A percentile compares a stretch with the other conserved stretches of the same genome.
phyloP scores from a whole-genome alignment of 768 basidiomycete genomes.

The Hygrophoropsis aurantiaca region DNA sequence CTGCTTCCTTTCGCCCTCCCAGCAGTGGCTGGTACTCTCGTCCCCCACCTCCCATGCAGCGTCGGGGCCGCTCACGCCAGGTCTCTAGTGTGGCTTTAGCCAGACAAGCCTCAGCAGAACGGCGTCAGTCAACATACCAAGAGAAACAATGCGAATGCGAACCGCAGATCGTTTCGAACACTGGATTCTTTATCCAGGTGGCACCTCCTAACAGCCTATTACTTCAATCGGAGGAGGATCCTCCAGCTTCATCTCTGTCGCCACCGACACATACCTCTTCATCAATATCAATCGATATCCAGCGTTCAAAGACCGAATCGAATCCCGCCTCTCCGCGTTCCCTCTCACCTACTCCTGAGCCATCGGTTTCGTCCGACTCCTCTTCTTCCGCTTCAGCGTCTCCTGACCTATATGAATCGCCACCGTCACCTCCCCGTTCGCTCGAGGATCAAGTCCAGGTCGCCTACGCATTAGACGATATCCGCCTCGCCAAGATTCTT shows the following conservation, averaged over 20 bases:
- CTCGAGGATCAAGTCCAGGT: constrained; percentile 66
- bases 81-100: constrained; percentile 44
- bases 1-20: constrained; percentile 21
- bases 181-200: constrained; percentile 2
- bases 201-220: constrained; percentile 2
- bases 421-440: constrained; percentile 39
- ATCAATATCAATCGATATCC: background rate
- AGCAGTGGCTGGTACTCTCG: constrained; percentile 20
- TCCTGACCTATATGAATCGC: constrained; percentile 46
- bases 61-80: constrained; percentile 42
- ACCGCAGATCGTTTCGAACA: background rate
- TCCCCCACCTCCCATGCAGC: constrained; percentile 24
- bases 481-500: constrained; percentile 63
- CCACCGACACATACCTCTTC: background rate
- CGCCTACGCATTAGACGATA: constrained; percentile 67
- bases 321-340: constrained; percentile 9
- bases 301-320: background rate
- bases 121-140: constrained; percentile 16
- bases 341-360: constrained; percentile 24
- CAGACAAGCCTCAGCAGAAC: constrained; percentile 42
- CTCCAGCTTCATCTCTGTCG: background rate
- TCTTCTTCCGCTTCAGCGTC: constrained; percentile 26
- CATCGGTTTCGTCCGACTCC: constrained; percentile 7
- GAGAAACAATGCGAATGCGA: constrained; percentile 8
- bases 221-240: constrained; percentile 7